These are phyloP conservation scores for Cladophialophora yegresii DNA, from an alignment of 2,329 filamentous ascomycete species.

Conservation along the genomic window DNA sequence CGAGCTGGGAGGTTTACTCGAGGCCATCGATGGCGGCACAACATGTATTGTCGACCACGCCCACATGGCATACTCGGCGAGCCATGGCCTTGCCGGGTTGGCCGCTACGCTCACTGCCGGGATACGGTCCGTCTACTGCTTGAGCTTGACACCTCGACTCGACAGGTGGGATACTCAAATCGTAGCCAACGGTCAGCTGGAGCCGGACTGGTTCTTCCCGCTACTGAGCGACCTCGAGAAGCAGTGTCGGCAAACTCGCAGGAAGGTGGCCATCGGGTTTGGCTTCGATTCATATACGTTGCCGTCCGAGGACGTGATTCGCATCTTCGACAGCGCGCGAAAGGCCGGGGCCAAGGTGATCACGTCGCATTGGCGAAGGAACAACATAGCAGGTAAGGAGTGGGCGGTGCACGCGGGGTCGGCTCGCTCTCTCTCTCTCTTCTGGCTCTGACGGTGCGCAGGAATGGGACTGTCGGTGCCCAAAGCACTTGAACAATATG, in stretches of 20 bases:
- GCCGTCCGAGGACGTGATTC: constrained; percentile 7
- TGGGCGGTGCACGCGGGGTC: neutral
- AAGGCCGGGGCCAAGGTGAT: constrained; percentile 3
- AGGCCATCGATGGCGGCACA: constrained; percentile 12
- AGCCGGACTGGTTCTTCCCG: constrained; percentile 12
- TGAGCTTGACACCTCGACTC: constrained; percentile 12
- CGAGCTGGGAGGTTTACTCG: constrained; percentile 8
- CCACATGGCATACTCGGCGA: constrained; percentile 11
- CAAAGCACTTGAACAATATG: constrained; percentile 5
- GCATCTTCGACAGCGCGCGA: constrained; percentile 11
- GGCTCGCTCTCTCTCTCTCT: too few relatives aligned
- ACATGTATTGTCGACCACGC: constrained; percentile 15
- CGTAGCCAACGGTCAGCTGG: neutral
- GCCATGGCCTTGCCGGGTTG: constrained; percentile 6
- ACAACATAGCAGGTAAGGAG: constrained; percentile 13
- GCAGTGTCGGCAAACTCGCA: neutral
- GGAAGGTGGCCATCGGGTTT: constrained; percentile 8
- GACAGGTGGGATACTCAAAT: constrained; percentile 12
- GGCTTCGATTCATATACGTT: constrained; percentile 12
- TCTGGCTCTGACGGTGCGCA: neutral
- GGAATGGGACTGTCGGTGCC: constrained; percentile 12
- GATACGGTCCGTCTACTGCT: constrained; percentile 1
- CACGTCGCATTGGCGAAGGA: constrained; percentile 13
- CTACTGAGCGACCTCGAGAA: constrained; percentile 5
- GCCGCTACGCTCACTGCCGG: constrained; percentile 2